phyloP scores from a whole-genome alignment of 306 rosid genomes.

The Geum urbanum region DNA sequence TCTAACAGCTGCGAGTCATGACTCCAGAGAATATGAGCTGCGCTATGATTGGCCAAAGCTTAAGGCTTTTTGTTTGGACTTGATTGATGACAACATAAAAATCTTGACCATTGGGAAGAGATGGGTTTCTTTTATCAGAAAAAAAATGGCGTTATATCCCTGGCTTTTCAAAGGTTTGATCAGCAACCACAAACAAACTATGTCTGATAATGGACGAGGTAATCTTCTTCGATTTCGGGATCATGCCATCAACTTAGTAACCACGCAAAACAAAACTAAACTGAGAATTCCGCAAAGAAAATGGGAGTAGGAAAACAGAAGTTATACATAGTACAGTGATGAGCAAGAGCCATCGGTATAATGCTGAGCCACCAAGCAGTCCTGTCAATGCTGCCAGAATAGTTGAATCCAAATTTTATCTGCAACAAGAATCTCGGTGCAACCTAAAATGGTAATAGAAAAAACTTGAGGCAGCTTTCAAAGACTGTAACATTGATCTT shows the following conservation, averaged over 20 bases:
- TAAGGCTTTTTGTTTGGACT: background rate
- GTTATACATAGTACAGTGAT: background rate
- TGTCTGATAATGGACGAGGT: background rate
- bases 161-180: background rate
- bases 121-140: background rate
- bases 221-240: background rate
- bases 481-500: background rate
- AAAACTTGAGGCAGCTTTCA: background rate
- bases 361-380: background rate
- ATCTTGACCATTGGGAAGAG: background rate
- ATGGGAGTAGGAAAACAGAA: background rate
- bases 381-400: background rate
- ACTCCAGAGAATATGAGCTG: slow-evolving; percentile 22
- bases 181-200: background rate
- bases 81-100: background rate
- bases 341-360: background rate
- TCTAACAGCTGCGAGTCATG: background rate
- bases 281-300: background rate
- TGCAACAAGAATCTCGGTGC: background rate
- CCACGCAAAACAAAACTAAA: slow-evolving; percentile 1
- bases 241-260: background rate
- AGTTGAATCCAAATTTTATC: background rate
- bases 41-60: too few relatives aligned
- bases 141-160: background rate
- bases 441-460: background rate